Conservation (phyloP, 441 rosid species). For the Aleurites moluccanus region DNA sequence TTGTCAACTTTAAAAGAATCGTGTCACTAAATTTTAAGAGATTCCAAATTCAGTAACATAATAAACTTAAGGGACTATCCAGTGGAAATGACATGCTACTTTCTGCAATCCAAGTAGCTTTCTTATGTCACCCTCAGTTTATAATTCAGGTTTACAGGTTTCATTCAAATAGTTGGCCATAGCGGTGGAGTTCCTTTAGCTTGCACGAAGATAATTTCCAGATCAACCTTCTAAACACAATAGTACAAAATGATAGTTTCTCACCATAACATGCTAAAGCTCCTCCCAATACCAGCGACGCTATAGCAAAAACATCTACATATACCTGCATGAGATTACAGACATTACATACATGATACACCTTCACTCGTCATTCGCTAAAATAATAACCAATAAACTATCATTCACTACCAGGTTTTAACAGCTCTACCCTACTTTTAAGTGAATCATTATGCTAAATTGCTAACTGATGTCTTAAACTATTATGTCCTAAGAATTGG, state of each 20-base stretch:
- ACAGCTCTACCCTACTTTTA: neutral
- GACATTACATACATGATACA: slow-evolving; percentile 2
- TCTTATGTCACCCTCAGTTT: neutral
- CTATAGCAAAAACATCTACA: slow-evolving; percentile 43
- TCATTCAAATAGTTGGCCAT: neutral
- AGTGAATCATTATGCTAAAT: neutral
- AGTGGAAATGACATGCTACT: neutral
- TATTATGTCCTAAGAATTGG: neutral
- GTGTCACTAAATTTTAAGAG: neutral
- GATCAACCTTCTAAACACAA: neutral
- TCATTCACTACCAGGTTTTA: neutral
- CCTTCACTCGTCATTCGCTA: slow-evolving; percentile 2
- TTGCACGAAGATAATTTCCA: neutral
- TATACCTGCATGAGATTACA: slow-evolving; percentile 49
- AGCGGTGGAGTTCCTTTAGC: neutral
- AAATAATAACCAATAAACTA: neutral
- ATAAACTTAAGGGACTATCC: neutral
- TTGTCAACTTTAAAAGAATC: neutral
- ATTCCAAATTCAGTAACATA: neutral
- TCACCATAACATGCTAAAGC: slow-evolving; percentile 67
- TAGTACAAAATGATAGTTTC: slow-evolving; percentile 18
- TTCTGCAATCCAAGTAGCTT: slow-evolving; percentile 5
- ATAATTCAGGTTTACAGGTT: neutral
- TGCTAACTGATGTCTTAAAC: neutral
- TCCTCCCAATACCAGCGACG: slow-evolving; percentile 50